These are phyloP conservation scores for Magnolia changhungtana DNA, from an alignment of 164 flowering plant species.

Conservation along the genomic window DNA sequence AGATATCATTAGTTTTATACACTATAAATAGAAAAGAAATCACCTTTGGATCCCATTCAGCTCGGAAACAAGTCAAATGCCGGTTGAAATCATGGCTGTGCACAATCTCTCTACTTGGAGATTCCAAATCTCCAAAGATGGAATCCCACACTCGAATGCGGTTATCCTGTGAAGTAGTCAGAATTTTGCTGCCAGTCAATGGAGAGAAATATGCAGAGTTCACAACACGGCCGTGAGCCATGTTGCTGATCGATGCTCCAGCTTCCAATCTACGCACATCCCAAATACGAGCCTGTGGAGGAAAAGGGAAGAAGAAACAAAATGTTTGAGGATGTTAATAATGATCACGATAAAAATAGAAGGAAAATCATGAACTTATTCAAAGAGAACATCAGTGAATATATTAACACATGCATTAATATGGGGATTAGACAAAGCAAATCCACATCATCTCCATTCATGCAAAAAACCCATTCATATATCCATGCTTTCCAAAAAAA, in stretches of 20 bases:
- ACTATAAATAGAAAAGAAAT: constrained; percentile 1
- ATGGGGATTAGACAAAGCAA: background rate
- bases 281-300: constrained; percentile 82
- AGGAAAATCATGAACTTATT: no score
- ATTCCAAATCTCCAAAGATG: constrained; percentile 66
- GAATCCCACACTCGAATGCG: constrained; percentile 89
- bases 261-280: constrained; percentile 70
- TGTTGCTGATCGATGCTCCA: constrained; percentile 52
- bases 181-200: constrained; percentile 68
- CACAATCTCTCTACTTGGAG: constrained; percentile 90
- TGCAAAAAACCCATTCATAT: no score
- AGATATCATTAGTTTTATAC: background rate
- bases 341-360: no score
- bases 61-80: constrained; percentile 81
- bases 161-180: constrained; percentile 84
- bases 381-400: background rate
- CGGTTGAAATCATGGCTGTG: constrained; percentile 94
- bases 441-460: background rate
- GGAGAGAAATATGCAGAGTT: constrained; percentile 93
- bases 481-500: background rate
- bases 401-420: no score
- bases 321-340: background rate
- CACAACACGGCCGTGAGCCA: constrained; percentile 75
- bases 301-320: background rate
- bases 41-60: constrained; percentile 99